Evolutionary conservation across 768 basidiomycete genomes (phyloP).

Genomic region (Cyclocybe cylindracea): DNA sequence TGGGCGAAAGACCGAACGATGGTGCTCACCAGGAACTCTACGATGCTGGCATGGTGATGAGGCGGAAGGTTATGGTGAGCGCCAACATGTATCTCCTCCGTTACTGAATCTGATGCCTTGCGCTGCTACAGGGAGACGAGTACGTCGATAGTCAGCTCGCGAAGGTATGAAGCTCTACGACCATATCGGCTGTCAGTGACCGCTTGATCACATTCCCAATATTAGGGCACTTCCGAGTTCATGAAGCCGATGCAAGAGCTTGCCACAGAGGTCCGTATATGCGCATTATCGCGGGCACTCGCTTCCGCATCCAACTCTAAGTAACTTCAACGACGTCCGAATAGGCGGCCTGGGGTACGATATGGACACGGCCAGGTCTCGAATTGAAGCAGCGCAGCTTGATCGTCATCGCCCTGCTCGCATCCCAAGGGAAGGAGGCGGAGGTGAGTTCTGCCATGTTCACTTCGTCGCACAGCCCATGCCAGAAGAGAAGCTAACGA

Average conservation of each 20-base stretch:
- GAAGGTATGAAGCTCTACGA: conserved; percentile 27
- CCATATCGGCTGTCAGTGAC: too few species aligned
- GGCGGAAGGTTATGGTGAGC: conserved; percentile 43
- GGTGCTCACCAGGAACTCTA: conserved; percentile 41
- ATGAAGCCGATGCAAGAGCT: conserved; percentile 51
- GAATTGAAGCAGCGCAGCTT: conserved; percentile 48
- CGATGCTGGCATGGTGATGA: conserved; percentile 39
- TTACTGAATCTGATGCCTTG: neutral
- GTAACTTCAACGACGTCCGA: neutral
- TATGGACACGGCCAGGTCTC: conserved; percentile 47
- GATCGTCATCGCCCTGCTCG: conserved; percentile 43
- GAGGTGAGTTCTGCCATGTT: conserved; percentile 29
- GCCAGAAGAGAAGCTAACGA: too few species aligned
- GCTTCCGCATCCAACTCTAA: neutral
- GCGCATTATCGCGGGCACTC: neutral
- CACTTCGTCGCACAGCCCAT: too few species aligned
- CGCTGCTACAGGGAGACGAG: conserved; percentile 36
- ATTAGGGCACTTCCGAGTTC: conserved; percentile 41
- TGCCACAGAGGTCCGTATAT: conserved; percentile 34
- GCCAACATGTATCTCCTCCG: neutral
- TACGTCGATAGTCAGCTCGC: conserved; percentile 43
- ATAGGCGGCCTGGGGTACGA: conserved; percentile 47
- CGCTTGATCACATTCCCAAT: too few species aligned
- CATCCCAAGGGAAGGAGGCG: conserved; percentile 42
- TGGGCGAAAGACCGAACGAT: conserved; percentile 25